Conservation (phyloP, 257 asterid species). For the Catharanthus roseus region DNA sequence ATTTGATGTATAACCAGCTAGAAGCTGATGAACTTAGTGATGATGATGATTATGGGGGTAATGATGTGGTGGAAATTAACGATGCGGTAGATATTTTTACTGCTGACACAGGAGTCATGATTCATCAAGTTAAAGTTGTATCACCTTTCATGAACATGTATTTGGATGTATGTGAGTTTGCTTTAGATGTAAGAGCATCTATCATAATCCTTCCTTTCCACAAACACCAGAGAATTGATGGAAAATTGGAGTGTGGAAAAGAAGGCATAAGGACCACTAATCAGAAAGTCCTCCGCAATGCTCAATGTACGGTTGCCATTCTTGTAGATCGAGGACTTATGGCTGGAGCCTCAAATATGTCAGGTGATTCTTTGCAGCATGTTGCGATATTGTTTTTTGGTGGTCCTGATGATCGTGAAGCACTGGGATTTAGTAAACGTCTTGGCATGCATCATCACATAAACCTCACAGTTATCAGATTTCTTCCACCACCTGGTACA, state of each 20-base stretch:
- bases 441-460: constrained; percentile 80
- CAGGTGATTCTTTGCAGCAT: constrained; percentile 66
- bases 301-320: constrained; percentile 75
- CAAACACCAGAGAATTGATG: constrained; percentile 95
- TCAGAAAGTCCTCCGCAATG: constrained; percentile 79
- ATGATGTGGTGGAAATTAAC: constrained; percentile 88
- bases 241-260: constrained; percentile 79
- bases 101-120: constrained; percentile 58
- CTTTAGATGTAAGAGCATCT: constrained; percentile 68
- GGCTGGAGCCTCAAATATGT: constrained; percentile 37
- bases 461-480: constrained; percentile 83
- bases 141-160: constrained; percentile 67
- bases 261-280: constrained; percentile 81
- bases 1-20: constrained; percentile 65
- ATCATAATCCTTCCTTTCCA: constrained; percentile 82
- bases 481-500: constrained; percentile 43
- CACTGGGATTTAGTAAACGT: constrained; percentile 84
- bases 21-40: constrained; percentile 88
- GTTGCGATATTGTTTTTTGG: constrained; percentile 84
- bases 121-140: constrained; percentile 66
- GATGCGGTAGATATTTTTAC: constrained; percentile 84
- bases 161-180: constrained; percentile 59
- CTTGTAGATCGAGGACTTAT: constrained; percentile 90
- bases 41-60: constrained; percentile 90
- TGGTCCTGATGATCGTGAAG: constrained; percentile 96